A percentile compares a stretch with the other conserved stretches of the same genome.
phyloP scores from a whole-genome alignment of 2,329 filamentous ascomycete genomes.

The Neospermospora avenae region DNA sequence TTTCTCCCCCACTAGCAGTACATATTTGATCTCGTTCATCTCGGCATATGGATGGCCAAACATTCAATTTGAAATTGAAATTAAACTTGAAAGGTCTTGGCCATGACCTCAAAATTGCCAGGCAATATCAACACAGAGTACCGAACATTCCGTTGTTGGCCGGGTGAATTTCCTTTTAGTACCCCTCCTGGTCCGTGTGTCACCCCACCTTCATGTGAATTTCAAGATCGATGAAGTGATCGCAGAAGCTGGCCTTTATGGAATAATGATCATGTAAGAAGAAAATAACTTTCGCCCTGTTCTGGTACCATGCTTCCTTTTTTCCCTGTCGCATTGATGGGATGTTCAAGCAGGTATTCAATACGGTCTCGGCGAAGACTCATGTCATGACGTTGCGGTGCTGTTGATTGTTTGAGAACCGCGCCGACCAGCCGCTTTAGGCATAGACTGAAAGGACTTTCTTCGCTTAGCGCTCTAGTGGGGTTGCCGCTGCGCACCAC shows the following conservation, averaged over 20 bases:
- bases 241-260: not conserved
- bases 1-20: not conserved
- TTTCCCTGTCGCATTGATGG: too few species aligned
- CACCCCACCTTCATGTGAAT: slow-evolving; percentile 1
- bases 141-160: not conserved
- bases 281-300: not conserved
- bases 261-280: not conserved
- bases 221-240: not conserved
- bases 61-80: too few species aligned
- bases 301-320: too few species aligned
- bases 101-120: not conserved
- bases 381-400: not conserved
- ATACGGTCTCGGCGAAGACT: not conserved
- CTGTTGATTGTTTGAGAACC: not conserved
- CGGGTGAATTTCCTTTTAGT: not conserved
- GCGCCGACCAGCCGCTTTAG: not conserved
- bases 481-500: not conserved
- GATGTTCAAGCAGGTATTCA: not conserved
- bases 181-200: slow-evolving; percentile 1
- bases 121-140: not conserved
- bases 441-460: not conserved
- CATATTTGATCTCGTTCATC: not conserved
- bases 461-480: not conserved
- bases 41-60: not conserved
- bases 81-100: too few species aligned